Evolutionary conservation across 352 stramenopile genomes (phyloP).

Genomic region (Thalassiosira hispida): DNA sequence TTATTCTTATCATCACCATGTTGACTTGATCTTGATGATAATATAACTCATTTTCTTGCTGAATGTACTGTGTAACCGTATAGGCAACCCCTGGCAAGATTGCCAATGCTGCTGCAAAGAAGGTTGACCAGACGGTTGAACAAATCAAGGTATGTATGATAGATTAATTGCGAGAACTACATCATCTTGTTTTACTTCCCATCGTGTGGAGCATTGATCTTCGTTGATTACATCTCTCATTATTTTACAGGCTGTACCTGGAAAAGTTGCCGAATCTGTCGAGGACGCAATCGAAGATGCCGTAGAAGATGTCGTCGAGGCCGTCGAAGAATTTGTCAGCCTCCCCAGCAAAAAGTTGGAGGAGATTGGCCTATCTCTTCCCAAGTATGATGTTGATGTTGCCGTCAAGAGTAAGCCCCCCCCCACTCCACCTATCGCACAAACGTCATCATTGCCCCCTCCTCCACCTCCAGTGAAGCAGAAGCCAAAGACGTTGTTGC

Average conservation of each 20-base stretch:
- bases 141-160: constrained; percentile 59
- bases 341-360: constrained; percentile 66
- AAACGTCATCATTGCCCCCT: neutral
- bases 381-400: constrained; percentile 17
- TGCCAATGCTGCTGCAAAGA: constrained; percentile 43
- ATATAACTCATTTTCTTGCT: no score
- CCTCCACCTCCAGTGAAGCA: neutral
- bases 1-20: neutral
- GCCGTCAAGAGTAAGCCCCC: constrained; percentile 14
- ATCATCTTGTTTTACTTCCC: no score
- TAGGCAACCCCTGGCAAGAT: constrained; percentile 40
- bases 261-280: constrained; percentile 50
- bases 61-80: neutral
- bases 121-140: constrained; percentile 61
- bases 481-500: constrained; percentile 35
- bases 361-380: constrained; percentile 38
- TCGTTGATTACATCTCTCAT: no score
- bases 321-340: constrained; percentile 54
- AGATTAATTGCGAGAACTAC: no score
- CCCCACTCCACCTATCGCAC: constrained; percentile 6
- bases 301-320: constrained; percentile 47
- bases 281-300: constrained; percentile 55
- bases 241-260: constrained; percentile 28
- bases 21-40: no score
- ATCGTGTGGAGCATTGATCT: no score